phyloP scores from a whole-genome alignment of 306 rosid genomes.

The Acacia crassicarpa region DNA sequence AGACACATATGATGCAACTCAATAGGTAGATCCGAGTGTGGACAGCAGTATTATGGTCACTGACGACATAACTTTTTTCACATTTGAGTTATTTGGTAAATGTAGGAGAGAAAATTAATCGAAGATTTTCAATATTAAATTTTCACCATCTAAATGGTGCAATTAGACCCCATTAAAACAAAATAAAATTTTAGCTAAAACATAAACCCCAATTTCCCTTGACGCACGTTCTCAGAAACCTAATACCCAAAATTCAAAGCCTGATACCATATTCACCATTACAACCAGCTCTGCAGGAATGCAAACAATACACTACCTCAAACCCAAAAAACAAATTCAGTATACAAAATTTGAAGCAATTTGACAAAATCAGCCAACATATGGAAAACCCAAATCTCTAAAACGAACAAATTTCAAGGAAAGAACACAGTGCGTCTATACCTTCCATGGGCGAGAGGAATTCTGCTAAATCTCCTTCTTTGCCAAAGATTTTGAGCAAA shows the following conservation, averaged over 20 bases:
- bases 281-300: constrained; percentile 24
- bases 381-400: constrained; percentile 30
- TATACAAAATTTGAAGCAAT: constrained; percentile 15
- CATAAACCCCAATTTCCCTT: constrained; percentile 20
- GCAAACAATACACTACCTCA: constrained; percentile 26
- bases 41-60: neutral
- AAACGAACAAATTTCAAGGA: constrained; percentile 1
- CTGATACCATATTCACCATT: neutral
- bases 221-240: constrained; percentile 27
- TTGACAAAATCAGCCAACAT: constrained; percentile 4
- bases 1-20: neutral
- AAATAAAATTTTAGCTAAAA: neutral
- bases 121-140: neutral
- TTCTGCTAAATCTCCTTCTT: constrained; percentile 21
- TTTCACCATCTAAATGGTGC: neutral
- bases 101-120: neutral
- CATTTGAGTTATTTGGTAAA: neutral
- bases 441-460: constrained; percentile 60
- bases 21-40: neutral
- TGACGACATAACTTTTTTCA: neutral
- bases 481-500: constrained; percentile 13
- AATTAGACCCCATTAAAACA: neutral
- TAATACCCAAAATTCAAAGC: constrained; percentile 29
- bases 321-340: constrained; percentile 25
- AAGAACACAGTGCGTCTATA: constrained; percentile 37